Evolutionary conservation across 306 rosid species (phyloP), one percentile per base, ranked within the genome.

Genomic region (Castanea sativa): DNA sequence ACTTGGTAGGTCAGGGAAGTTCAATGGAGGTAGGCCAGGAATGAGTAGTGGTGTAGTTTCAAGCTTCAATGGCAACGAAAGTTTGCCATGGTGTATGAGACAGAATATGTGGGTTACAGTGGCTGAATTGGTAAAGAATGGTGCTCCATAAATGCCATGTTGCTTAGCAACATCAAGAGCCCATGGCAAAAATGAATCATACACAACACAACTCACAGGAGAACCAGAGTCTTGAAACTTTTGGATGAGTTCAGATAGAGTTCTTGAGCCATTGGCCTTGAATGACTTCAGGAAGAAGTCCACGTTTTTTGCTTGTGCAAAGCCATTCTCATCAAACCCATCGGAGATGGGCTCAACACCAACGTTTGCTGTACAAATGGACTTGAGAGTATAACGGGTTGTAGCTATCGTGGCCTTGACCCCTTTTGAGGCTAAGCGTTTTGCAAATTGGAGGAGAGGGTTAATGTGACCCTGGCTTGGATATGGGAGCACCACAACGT

Each of bases 401-500:
- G 89, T 86, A 78, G 87, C 91, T 1, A 88, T 7, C 2, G 91
- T 88, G 83, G 91, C 85, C 12, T 83, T 86, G 4, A 83, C 45
- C 2, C 85, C 85, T 51, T 86, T 83, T 0, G 91, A 88, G 32
- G 83, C 76, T 45, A 88, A 45, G 3, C 89, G n/a, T 2, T 88
- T 88, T 0, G 88, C 86, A 16, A 88, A 88, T 58, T 88, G 91
- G 75, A 88, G 59, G 0, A 86, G 70, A 4, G 91, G 91, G 77
- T 85, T 88, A 0, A 88, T 88, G 76, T 88, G 91, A 5, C 91
- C 91, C 77, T 88, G 91, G 51, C 85, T 55, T 41, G 91, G 91
- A 75, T 88, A 88, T 32, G 91, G 91, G 1, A 88, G 16, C 7
- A 86, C 81, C 0, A 88, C 14, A 0, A 88, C 86, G 45, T 88